Conservation (phyloP, 768 basidiomycete species). For the Lactarius indigo region DNA sequence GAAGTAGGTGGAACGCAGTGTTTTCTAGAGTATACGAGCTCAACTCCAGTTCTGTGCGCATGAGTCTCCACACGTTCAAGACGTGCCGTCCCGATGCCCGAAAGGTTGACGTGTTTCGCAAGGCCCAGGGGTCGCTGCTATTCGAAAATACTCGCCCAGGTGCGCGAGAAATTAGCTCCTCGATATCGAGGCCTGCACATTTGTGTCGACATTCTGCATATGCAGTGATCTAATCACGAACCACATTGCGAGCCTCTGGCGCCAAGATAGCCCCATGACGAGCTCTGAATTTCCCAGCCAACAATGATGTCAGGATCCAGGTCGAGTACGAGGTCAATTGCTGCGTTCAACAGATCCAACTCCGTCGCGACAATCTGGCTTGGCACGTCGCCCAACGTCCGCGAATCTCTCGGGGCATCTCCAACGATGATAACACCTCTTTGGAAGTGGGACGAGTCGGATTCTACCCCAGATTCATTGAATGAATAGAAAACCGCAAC, state of each 20-base stretch:
- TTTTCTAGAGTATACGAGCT: slow-evolving; percentile 87
- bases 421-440: slow-evolving; percentile 55
- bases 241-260: slow-evolving; percentile 63
- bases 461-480: slow-evolving; percentile 43
- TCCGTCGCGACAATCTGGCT: slow-evolving; percentile 63
- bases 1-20: slow-evolving; percentile 76
- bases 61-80: slow-evolving; percentile 88
- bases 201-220: not conserved
- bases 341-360: slow-evolving; percentile 72
- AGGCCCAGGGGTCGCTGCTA: slow-evolving; percentile 65
- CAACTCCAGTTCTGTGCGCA: slow-evolving; percentile 78
- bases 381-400: slow-evolving; percentile 41
- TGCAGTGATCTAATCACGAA: slow-evolving; percentile 30
- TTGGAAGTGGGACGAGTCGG: slow-evolving; percentile 34
- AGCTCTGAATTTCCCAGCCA: slow-evolving; percentile 88
- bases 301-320: slow-evolving; percentile 89
- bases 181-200: slow-evolving; percentile 62
- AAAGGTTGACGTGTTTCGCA: slow-evolving; percentile 75
- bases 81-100: slow-evolving; percentile 86
- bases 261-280: slow-evolving; percentile 88
- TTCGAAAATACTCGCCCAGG: slow-evolving; percentile 39
- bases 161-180: slow-evolving; percentile 74
- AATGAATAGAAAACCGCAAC: slow-evolving; percentile 70
- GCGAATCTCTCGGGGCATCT: slow-evolving; percentile 37
- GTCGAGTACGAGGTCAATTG: slow-evolving; percentile 68